Percentiles rank a stretch among this genome's conserved stretches.
Conservation (phyloP, 495 filamentous ascomycete species). For the Penicillium arizonense region DNA sequence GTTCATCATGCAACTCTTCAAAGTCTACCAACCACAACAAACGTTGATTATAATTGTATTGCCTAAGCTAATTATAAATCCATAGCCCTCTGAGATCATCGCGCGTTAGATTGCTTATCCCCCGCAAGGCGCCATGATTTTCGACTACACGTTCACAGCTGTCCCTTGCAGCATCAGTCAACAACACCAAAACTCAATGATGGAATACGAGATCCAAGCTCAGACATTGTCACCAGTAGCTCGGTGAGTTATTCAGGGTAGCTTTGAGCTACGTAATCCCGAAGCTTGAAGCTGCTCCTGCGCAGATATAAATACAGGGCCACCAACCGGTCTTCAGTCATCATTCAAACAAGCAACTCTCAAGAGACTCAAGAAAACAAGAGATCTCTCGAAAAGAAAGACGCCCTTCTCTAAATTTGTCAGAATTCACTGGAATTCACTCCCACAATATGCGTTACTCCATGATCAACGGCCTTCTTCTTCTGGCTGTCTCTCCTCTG, state of each 20-base stretch:
- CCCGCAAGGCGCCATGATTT: slow-evolving; percentile 22
- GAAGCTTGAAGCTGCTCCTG: slow-evolving; percentile 2
- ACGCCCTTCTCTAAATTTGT: neutral
- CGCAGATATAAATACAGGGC: slow-evolving; percentile 23
- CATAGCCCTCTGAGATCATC: slow-evolving; percentile 12
- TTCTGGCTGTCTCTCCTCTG: slow-evolving; percentile 24
- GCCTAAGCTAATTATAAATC: neutral
- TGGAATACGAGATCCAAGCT: slow-evolving; percentile 30
- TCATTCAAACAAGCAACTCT: slow-evolving; percentile 15
- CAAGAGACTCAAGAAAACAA: slow-evolving; percentile 3
- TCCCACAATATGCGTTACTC: slow-evolving; percentile 23
- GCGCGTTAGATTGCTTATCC: slow-evolving; percentile 8
- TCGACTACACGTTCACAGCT: slow-evolving; percentile 16
- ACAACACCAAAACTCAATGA: slow-evolving; percentile 12
- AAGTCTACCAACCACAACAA: neutral
- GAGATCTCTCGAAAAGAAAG: neutral
- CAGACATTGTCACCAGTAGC: slow-evolving; percentile 38
- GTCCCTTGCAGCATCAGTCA: slow-evolving; percentile 52
- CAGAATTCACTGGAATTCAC: neutral
- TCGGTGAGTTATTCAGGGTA: slow-evolving; percentile 32
- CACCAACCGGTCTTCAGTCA: slow-evolving; percentile 3
- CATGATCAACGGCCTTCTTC: slow-evolving; percentile 22
- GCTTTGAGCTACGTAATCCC: slow-evolving; percentile 15
- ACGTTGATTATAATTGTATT: too few species aligned
- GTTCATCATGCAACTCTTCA: slow-evolving; percentile 17